Base-by-base conservation (phyloP, 352 stramenopile genomes). In the Aphanomyces cochlioides region DNA sequence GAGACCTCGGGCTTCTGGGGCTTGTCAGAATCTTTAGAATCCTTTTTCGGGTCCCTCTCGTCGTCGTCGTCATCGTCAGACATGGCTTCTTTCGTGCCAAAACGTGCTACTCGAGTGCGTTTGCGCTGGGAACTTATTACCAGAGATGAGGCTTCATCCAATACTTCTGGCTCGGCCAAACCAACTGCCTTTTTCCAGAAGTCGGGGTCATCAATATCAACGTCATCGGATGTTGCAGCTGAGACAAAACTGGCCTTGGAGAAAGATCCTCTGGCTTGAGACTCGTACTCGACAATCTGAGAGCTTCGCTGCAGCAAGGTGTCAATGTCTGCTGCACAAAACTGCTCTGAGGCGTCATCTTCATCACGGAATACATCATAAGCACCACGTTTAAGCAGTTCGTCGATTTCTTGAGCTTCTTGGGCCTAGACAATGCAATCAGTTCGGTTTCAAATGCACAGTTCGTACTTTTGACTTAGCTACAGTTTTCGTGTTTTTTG, bases 181-280 rank as follows among this genome's bases (percentile, higher is more conserved):
- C 92, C 92, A 6, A 97, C 90, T 1, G 98, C 96, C 77, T 99
- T 99, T 69, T 98, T 98, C 98, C 98, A 99, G 69, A 99, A 99
- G 64, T 98, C 84, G 2, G 98, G 98, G 76, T 99, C 98, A 67
- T 99, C 92, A 17, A 99, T 89, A 75, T 99, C 93, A n/a, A 99
- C 87, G 71, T 98, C 92, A 69, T 98, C 86, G 0, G 84, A 92
- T 3, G 82, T 96, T 15, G 80, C 92, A 0, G 88, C 85, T 2
- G 89, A 92, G 37, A 97, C 89, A 69, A 98, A 98, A 77, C 88
- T 96, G 21, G 92, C 92, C 72, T 96, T 98, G 7, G 88, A 96
- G 70, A 98, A 97, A 5, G 85, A 91, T 3, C 84, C 93, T 41
- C 93, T 81, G 0, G 86, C 86, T 63, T 96, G 80, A 61, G 93